Conservation (phyloP, 1,139 yeast species). For the Eremothecium coryli region DNA sequence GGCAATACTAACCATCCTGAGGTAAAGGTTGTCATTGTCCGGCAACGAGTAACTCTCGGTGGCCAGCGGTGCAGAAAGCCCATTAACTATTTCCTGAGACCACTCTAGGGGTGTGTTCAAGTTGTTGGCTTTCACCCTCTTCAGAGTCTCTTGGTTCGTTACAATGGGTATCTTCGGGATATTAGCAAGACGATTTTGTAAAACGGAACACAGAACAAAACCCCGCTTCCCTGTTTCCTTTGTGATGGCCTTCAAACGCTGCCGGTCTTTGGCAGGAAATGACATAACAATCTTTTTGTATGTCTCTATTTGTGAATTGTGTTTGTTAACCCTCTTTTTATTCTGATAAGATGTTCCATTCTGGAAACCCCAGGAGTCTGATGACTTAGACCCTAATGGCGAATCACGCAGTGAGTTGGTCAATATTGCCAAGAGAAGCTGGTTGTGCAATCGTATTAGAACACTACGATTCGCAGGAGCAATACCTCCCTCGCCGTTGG, state of each 20-base stretch:
- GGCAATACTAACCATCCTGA: conserved; percentile 72
- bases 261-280: conserved; percentile 73
- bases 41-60: conserved; percentile 77
- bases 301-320: conserved; percentile 56
- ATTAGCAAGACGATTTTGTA: conserved; percentile 74
- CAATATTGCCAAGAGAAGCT: conserved; percentile 65
- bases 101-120: conserved; percentile 59
- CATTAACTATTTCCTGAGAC: conserved; percentile 89
- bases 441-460: conserved; percentile 56
- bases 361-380: conserved; percentile 29
- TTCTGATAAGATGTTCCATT: conserved; percentile 20
- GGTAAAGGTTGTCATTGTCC: conserved; percentile 59
- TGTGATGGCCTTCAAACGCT: conserved; percentile 74
- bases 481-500: conserved; percentile 6
- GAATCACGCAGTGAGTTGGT: conserved; percentile 69
- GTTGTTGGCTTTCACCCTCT: conserved; percentile 34
- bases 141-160: conserved; percentile 35
- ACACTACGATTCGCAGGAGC: conserved; percentile 16
- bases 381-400: conserved; percentile 21
- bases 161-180: conserved; percentile 85
- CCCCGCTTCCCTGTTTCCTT: conserved; percentile 74
- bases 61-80: conserved; percentile 77
- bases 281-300: conserved; percentile 83
- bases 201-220: conserved; percentile 64
- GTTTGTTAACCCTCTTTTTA: conserved; percentile 25